A percentile compares a stretch with the other conserved stretches of the same genome.
Conservation (phyloP, 2,329 filamentous ascomycete species). For the Fusarium vanettenii region DNA sequence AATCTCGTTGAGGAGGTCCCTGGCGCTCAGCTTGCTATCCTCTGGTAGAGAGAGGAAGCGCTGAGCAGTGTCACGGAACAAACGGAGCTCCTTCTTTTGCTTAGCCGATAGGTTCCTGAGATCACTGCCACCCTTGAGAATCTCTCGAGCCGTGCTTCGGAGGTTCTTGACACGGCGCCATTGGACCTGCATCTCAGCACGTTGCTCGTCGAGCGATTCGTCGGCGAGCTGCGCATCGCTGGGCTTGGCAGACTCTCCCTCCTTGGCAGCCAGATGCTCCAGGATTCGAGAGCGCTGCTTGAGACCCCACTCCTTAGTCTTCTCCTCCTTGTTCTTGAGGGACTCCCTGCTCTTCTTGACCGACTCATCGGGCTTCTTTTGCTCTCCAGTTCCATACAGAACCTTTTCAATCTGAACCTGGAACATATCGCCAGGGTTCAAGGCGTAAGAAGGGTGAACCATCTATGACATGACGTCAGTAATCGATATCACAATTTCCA, state of each 20-base stretch:
- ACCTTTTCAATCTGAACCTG: slow-evolving; percentile 92
- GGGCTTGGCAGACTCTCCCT: slow-evolving; percentile 35
- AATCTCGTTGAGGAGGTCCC: slow-evolving; percentile 48
- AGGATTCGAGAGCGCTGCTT: slow-evolving; percentile 32
- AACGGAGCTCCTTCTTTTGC: slow-evolving; percentile 80
- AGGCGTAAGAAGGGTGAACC: slow-evolving; percentile 88
- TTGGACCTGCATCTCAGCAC: slow-evolving; percentile 41
- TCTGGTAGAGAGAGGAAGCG: slow-evolving; percentile 64
- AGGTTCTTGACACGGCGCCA: slow-evolving; percentile 41
- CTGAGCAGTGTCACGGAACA: slow-evolving; percentile 75
- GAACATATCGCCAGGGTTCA: slow-evolving; percentile 99
- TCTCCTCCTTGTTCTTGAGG: slow-evolving; percentile 43
- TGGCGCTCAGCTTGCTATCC: slow-evolving; percentile 42
- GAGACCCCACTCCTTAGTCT: slow-evolving; percentile 36
- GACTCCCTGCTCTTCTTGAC: slow-evolving; percentile 43
- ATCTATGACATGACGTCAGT: slow-evolving; percentile 68
- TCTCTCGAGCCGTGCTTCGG: slow-evolving; percentile 48
- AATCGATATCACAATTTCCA: not conserved
- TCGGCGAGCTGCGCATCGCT: slow-evolving; percentile 36
- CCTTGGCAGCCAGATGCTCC: slow-evolving; percentile 30
- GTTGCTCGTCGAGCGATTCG: slow-evolving; percentile 16
- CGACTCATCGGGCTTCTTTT: slow-evolving; percentile 62
- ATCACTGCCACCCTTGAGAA: slow-evolving; percentile 56
- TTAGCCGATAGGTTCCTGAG: slow-evolving; percentile 69
- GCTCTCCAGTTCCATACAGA: slow-evolving; percentile 84